These are phyloP conservation scores for Hypholoma fasciculare DNA, from an alignment of 768 basidiomycete genomes.

Conservation along the genomic window DNA sequence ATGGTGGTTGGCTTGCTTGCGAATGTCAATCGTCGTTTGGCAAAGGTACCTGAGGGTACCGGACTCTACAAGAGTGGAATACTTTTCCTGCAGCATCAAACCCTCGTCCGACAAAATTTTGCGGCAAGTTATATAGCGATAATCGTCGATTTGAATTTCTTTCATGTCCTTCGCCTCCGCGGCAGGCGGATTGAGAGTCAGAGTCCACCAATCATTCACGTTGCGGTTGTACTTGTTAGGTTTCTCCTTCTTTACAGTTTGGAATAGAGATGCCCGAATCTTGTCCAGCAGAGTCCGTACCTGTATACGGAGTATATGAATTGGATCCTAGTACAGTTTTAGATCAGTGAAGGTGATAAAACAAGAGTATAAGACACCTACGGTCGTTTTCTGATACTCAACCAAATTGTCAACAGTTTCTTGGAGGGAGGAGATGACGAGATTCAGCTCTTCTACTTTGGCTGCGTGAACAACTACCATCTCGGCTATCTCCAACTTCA, in stretches of 20 bases:
- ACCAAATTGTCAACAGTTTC: not conserved
- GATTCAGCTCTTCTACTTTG: too few relatives aligned
- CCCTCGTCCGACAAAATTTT: not conserved
- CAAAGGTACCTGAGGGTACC: not conserved
- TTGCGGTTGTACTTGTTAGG: not conserved
- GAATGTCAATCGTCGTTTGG: not conserved
- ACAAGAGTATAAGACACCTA: not conserved
- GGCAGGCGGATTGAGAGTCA: not conserved
- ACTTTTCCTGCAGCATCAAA: not conserved
- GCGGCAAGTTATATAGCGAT: not conserved
- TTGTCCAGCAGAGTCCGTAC: not conserved
- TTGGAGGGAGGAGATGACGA: too few relatives aligned
- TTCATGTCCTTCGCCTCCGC: not conserved
- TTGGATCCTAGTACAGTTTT: not conserved
- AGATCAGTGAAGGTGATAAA: not conserved
- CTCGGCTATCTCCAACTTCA: too few relatives aligned
- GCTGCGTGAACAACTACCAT: too few relatives aligned
- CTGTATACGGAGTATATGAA: not conserved
- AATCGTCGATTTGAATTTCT: not conserved
- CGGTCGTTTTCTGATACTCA: not conserved
- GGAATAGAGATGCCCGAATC: not conserved
- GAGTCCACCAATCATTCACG: not conserved
- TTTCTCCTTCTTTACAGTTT: not conserved
- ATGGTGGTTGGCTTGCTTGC: not conserved
- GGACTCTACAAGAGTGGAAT: not conserved